Evolutionary conservation across 495 filamentous ascomycete genomes (phyloP).

Genomic region (Ramalina intermedia): DNA sequence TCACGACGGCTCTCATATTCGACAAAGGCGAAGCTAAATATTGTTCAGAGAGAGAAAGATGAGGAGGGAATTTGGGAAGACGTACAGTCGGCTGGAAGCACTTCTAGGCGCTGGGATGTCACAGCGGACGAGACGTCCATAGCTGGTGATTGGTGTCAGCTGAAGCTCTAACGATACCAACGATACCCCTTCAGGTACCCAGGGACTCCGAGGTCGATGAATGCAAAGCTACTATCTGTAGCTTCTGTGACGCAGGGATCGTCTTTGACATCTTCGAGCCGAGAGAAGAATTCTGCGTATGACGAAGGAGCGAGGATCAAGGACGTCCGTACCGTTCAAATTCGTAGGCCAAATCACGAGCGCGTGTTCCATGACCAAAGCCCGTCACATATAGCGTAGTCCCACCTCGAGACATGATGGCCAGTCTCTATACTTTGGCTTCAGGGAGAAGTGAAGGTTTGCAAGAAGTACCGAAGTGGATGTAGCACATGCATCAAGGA

Average conservation of each 20-base stretch:
- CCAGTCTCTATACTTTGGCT: not conserved
- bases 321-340: slow-evolving; percentile 89
- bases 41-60: not conserved
- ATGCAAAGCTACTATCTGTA: too few species aligned
- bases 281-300: too few species aligned
- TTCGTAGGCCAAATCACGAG: slow-evolving; percentile 99
- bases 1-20: slow-evolving; percentile 99
- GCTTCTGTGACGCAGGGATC: too few species aligned
- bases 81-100: slow-evolving; percentile 86
- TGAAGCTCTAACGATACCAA: too few species aligned
- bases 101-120: slow-evolving; percentile 95
- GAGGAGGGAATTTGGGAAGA: slow-evolving; percentile 22
- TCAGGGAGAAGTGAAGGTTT: not conserved
- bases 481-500: not conserved
- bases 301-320: not conserved
- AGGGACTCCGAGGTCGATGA: too few species aligned
- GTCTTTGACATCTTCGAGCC: too few species aligned
- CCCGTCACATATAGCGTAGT: slow-evolving; percentile 95
- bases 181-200: too few species aligned
- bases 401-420: slow-evolving; percentile 73
- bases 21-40: slow-evolving; percentile 84
- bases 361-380: slow-evolving; percentile 98
- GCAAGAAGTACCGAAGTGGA: not conserved
- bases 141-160: slow-evolving; percentile 38
- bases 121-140: slow-evolving; percentile 95